Conservation (phyloP, 768 basidiomycete species). For the Xanthoconium stramineum region DNA sequence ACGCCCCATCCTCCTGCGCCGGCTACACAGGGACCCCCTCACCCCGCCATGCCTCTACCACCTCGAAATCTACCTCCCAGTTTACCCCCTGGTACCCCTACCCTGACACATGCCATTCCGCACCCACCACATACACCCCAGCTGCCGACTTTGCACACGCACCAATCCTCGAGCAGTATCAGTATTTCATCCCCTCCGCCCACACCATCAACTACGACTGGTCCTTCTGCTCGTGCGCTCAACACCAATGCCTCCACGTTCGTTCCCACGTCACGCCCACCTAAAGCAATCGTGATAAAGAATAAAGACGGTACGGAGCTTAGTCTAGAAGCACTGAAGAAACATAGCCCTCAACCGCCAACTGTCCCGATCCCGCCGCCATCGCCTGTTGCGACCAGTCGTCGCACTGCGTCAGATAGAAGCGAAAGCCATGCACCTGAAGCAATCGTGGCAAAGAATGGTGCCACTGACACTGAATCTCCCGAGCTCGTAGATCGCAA, state of each 20-base stretch:
- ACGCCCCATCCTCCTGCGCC: conserved; percentile 38
- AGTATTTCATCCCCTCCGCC: conserved; percentile 58
- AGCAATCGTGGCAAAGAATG: no score
- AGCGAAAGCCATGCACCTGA: conserved; percentile 62
- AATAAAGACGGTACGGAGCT: conserved; percentile 64
- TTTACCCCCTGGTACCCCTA: conserved; percentile 69
- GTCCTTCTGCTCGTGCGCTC: conserved; percentile 41
- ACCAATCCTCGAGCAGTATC: conserved; percentile 45
- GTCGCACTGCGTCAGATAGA: conserved; percentile 42
- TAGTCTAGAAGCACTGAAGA: conserved; percentile 52
- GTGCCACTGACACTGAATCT: conserved; percentile 52
- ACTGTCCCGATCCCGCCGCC: conserved; percentile 39
- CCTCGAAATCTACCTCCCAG: conserved; percentile 56
- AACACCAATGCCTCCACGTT: conserved; percentile 66
- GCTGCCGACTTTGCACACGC: conserved; percentile 41
- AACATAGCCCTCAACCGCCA: conserved; percentile 41
- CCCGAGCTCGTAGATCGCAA: conserved; percentile 90
- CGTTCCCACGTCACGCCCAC: conserved; percentile 48
- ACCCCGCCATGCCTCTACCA: conserved; percentile 60
- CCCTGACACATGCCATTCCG: conserved; percentile 56
- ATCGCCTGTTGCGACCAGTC: conserved; percentile 26
- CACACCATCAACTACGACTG: conserved; percentile 55
- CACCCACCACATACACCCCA: conserved; percentile 44
- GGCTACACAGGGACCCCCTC: conserved; percentile 41
- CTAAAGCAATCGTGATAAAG: conserved; percentile 55